A percentile compares a stretch with the other conserved stretches of the same genome.
Conservation (phyloP, 129 eudicot species). For the Lactuca saligna region DNA sequence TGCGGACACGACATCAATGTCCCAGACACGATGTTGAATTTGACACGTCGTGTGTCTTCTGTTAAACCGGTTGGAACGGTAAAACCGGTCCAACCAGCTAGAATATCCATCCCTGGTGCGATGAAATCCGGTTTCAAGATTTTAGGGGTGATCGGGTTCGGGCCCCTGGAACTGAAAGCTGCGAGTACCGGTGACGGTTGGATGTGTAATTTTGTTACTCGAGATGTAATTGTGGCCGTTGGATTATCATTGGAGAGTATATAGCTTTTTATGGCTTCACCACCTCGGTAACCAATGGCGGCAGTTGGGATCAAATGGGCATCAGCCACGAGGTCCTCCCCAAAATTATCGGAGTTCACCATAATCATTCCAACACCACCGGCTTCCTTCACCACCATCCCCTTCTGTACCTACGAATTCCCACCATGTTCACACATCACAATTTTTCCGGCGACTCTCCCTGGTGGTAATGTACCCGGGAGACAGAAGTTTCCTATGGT, state of each 20-base stretch:
- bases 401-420: conserved; percentile 55
- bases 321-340: conserved; percentile 75
- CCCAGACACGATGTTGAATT: conserved; percentile 67
- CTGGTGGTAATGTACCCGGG: conserved; percentile 40
- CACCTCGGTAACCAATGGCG: conserved; percentile 55
- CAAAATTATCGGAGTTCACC: conserved; percentile 48
- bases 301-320: conserved; percentile 56
- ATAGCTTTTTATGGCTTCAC: conserved; percentile 57
- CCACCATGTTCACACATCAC: conserved; percentile 68
- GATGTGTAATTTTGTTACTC: conserved; percentile 50
- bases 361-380: conserved; percentile 78
- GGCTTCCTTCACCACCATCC: conserved; percentile 51
- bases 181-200: conserved; percentile 74
- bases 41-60: conserved; percentile 49
- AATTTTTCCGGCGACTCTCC: conserved; percentile 52
- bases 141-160: conserved; percentile 63
- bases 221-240: conserved; percentile 44
- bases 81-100: conserved; percentile 66
- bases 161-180: conserved; percentile 73
- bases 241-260: conserved; percentile 42
- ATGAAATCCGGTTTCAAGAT: conserved; percentile 69
- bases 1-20: conserved; percentile 88
- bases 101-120: conserved; percentile 76
- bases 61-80: conserved; percentile 56
- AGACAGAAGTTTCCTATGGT: conserved; percentile 45